A percentile compares a stretch with the other conserved stretches of the same genome.
phyloP scores from a whole-genome alignment of 148 eudicot genomes.

The Diospyros lotus region DNA sequence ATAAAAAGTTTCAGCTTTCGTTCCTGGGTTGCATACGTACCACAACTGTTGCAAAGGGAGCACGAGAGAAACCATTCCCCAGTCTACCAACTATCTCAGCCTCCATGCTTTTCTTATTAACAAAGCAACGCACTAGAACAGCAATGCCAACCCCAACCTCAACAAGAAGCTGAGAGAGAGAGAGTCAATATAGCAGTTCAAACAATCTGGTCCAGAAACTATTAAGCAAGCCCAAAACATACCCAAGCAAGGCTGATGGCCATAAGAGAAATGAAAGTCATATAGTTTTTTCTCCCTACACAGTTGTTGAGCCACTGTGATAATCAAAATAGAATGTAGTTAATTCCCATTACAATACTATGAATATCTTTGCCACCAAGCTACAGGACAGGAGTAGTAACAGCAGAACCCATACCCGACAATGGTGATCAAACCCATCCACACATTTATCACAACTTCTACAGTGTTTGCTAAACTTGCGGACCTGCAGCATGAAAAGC shows the following conservation, averaged over 20 bases:
- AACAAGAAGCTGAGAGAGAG: conserved; percentile 52
- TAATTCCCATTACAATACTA: neutral
- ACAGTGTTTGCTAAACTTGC: conserved; percentile 96
- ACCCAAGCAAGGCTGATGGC: conserved; percentile 86
- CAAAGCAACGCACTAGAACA: conserved; percentile 87
- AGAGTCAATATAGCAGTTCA: conserved; percentile 20
- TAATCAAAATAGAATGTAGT: conserved; percentile 4
- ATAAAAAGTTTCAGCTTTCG: neutral
- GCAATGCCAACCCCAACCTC: conserved; percentile 91
- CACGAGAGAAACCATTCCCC: conserved; percentile 96
- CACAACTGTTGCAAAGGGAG: conserved; percentile 96
- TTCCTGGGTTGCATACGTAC: conserved; percentile 32
- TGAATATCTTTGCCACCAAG: conserved; percentile 8
- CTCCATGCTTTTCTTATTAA: conserved; percentile 70
- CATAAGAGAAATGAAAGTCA: conserved; percentile 87
- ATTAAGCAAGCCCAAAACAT: conserved; percentile 28
- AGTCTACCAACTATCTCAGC: conserved; percentile 76
- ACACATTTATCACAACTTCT: conserved; percentile 99
- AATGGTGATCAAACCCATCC: conserved; percentile 99
- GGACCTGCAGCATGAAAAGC: conserved; percentile 53
- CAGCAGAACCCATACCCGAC: conserved; percentile 55
- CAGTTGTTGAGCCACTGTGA: conserved; percentile 99
- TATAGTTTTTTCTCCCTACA: conserved; percentile 85
- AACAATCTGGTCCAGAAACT: conserved; percentile 3
- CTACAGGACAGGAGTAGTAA: neutral